Base-by-base conservation (phyloP, 371 early-diverging fungal species). In the Conidiobolus incongruus region DNA sequence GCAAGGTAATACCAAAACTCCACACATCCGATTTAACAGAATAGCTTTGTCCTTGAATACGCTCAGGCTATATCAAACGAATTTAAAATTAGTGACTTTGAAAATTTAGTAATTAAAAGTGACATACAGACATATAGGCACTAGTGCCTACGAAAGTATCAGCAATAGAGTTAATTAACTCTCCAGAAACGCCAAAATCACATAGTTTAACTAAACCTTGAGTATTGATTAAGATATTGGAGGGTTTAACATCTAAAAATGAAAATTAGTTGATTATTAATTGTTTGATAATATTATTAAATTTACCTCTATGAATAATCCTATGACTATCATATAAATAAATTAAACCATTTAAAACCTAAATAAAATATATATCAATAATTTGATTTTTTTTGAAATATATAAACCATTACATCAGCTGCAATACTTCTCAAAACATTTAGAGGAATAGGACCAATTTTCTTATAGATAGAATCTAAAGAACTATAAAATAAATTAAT, bases 21-120 rank as follows among this genome's bases (percentile, higher is more conserved):
- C 97, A 96, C 19, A 89, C 81, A 56, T 95, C 96, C 13, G 87
- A 86, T 51, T 82, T 78, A 34, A 86, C 82, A 15, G 90, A 73
- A 58, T 94, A 91, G 40, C 72, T 69, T 45, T 70, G 73, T 38
- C 91, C 93, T 53, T 82, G 74, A 49, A 96, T 94, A 44, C 97
- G 75, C 57, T 96, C 97, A 38, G 96, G 96, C 82, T 84, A 62
- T 23, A 31, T n/a, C n/a, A n/a, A n/a, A n/a, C n/a, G n/a, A n/a
- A n/a, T n/a, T n/a, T n/a, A n/a, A n/a, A n/a, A n/a, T n/a, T n/a
- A n/a, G n/a, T n/a, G n/a, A n/a, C n/a, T n/a, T n/a, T n/a, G n/a
- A n/a, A n/a, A n/a, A n/a, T n/a, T n/a, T n/a, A n/a, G n/a, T n/a
- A n/a, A n/a, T n/a, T n/a, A n/a, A n/a, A 23, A 20, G 32, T 10